These are phyloP conservation scores for Neckera pumila DNA, from an alignment of 225 moss, liverwort and hornwort species.

Conservation along the genomic window DNA sequence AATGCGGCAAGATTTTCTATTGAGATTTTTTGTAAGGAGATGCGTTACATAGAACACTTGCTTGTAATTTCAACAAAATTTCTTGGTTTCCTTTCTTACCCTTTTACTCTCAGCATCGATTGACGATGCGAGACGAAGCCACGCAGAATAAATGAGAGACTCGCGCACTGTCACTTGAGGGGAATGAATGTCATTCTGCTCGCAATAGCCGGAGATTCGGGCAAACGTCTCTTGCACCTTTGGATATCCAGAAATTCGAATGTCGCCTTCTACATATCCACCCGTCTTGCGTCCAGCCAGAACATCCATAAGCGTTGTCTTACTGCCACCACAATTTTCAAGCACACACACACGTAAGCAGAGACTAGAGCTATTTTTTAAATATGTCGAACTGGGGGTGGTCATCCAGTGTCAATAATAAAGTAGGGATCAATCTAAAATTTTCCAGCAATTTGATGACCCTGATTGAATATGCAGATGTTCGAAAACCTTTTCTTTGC, in stretches of 20 bases:
- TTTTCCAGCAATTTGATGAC: not conserved
- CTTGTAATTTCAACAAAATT: not conserved
- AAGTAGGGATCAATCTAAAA: not conserved
- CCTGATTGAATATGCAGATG: not conserved
- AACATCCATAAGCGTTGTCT: constrained; percentile 93
- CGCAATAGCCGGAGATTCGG: constrained; percentile 76
- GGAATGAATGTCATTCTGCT: constrained; percentile 85
- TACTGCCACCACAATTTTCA: constrained; percentile 20
- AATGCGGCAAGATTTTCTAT: not conserved
- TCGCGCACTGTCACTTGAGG: constrained; percentile 80
- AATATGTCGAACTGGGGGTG: not conserved
- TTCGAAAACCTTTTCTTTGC: not conserved
- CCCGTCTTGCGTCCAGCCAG: constrained; percentile 81
- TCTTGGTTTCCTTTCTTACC: constrained; percentile 3
- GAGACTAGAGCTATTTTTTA: not conserved
- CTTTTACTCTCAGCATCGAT: constrained; percentile 37
- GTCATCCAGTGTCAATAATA: not conserved
- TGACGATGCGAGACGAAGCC: constrained; percentile 64
- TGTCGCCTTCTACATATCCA: constrained; percentile 73
- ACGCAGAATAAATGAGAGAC: constrained; percentile 67
- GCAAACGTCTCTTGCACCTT: constrained; percentile 74
- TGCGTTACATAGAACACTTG: not conserved
- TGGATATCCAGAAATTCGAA: constrained; percentile 65
- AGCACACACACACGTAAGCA: not conserved
- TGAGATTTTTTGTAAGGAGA: not conserved